A percentile compares a stretch with the other conserved stretches of the same genome.
These are phyloP conservation scores for Suhomyces anneliseae DNA, from an alignment of 1,139 yeast species.

Conservation along the genomic window DNA sequence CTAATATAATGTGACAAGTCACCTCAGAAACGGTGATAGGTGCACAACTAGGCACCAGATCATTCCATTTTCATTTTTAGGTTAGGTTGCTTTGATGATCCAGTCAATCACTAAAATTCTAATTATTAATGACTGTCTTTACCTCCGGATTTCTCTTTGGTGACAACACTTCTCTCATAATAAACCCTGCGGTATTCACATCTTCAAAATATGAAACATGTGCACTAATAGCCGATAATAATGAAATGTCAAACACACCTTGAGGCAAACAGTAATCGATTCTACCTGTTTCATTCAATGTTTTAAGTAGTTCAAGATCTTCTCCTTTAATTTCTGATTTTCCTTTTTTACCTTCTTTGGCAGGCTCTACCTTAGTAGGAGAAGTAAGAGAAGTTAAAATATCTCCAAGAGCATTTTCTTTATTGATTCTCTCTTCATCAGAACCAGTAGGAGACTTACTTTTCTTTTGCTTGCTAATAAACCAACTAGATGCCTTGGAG, in stretches of 20 bases:
- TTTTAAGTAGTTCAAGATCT: slow-evolving; percentile 35
- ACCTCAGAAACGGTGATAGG: no score
- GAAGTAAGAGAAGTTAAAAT: slow-evolving; percentile 36
- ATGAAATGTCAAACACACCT: slow-evolving; percentile 75
- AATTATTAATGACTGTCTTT: slow-evolving; percentile 26
- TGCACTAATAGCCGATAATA: slow-evolving; percentile 79
- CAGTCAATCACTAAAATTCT: slow-evolving; percentile 1
- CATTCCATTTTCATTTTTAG: no score
- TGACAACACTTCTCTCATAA: slow-evolving; percentile 54
- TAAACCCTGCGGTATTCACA: slow-evolving; percentile 76
- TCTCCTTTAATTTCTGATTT: slow-evolving; percentile 23
- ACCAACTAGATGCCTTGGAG: slow-evolving; percentile 47
- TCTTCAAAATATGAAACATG: slow-evolving; percentile 91
- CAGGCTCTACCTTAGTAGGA: slow-evolving; percentile 19
- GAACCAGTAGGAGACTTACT: slow-evolving; percentile 11
- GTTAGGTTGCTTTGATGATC: no score
- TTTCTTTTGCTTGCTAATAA: slow-evolving; percentile 23
- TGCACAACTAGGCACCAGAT: no score
- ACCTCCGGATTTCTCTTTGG: slow-evolving; percentile 19
- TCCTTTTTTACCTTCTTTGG: slow-evolving; percentile 18
- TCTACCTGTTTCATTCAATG: slow-evolving; percentile 68
- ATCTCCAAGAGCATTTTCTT: slow-evolving; percentile 49
- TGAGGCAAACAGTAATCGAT: slow-evolving; percentile 80
- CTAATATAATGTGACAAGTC: no score
- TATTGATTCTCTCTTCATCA: slow-evolving; percentile 23